Conservation (phyloP, 495 filamentous ascomycete genomes). For the Beverwykella pulmonaria region DNA sequence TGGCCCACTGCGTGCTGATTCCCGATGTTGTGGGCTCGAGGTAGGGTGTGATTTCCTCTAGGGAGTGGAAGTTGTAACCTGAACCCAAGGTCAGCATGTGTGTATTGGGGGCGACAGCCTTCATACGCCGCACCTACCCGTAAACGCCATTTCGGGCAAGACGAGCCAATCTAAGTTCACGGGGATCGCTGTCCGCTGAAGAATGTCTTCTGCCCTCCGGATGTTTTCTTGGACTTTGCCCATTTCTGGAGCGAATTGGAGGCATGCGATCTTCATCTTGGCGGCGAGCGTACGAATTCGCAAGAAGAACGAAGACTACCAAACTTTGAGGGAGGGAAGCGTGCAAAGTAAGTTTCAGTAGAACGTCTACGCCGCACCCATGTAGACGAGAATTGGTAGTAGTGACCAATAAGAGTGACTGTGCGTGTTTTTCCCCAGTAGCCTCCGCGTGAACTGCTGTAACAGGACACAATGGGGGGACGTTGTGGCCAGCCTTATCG, state of each 20-base stretch:
- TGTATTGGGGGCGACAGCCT: background rate
- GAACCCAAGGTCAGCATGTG: background rate
- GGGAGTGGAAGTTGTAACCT: constrained; percentile 91
- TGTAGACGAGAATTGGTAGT: background rate
- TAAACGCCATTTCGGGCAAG: constrained; percentile 85
- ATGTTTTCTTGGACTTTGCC: constrained; percentile 79
- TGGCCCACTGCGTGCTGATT: constrained; percentile 78
- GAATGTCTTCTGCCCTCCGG: constrained; percentile 68
- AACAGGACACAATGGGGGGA: background rate
- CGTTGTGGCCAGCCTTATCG: constrained; percentile 16
- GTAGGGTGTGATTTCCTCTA: constrained; percentile 73
- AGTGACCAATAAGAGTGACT: background rate
- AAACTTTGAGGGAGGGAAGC: background rate
- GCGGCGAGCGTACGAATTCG: background rate
- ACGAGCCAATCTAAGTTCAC: constrained; percentile 69
- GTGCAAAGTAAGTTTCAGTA: background rate
- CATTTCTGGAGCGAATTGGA: constrained; percentile 77
- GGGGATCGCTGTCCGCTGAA: constrained; percentile 57
- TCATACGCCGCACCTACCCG: constrained; percentile 59
- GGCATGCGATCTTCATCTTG: constrained; percentile 73
- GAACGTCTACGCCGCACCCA: background rate
- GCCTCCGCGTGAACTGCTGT: background rate
- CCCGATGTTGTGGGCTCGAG: constrained; percentile 79
- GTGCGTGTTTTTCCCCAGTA: background rate
- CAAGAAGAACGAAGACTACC: background rate